Base-by-base conservation (phyloP, 805 yeast species). In the Ogataea methanolica region DNA sequence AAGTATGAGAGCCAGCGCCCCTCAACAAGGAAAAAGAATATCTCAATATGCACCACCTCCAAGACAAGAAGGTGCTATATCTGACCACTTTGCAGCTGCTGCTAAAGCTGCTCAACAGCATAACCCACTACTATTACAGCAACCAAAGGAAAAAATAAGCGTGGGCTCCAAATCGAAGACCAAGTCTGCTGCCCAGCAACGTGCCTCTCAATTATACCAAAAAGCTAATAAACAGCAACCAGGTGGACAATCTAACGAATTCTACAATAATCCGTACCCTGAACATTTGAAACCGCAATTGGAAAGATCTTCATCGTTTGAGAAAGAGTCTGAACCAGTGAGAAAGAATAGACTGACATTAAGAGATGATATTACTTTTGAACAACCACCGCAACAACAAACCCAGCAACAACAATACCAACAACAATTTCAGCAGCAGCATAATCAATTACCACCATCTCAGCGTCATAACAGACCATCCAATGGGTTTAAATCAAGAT, bases 181-280 rank as follows among this genome's bases (percentile, higher is more conserved):
- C 43, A 29, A 48, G 14, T 59, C 63, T 7, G 49, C 51, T 8
- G 65, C 63, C 16, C 57, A 57, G 42, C 62, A 62, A 3, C 55
- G 71, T 31, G 85, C 84, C 9, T 82, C 81, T 1, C 79, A 78
- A 38, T 60, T 78, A 31, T 80, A 76, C 58, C 78, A 79, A 36
- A 70, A 69, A 56, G 82, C 83, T 47, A 66, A 68, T 45, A 39
- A 58, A 70, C 53, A 64, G 73, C 45, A 44, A 14, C 44, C 33
- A 36, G 45, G 42, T n/a, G 47, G 55, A 22, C 52, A 19, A 33
- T 49, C 49, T 36, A 33, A 49, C 44, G 49, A 54, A 47, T 47
- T 48, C 53, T 48, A 47, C 44, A 36, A 52, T 22, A 63, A 65
- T 44, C 74, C 72, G 22, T 71, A 72, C 40, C 68, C 70, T 33